These are phyloP conservation scores for Yamadazyma conglobata DNA, from an alignment of 1,139 yeast species.

Conservation along the genomic window DNA sequence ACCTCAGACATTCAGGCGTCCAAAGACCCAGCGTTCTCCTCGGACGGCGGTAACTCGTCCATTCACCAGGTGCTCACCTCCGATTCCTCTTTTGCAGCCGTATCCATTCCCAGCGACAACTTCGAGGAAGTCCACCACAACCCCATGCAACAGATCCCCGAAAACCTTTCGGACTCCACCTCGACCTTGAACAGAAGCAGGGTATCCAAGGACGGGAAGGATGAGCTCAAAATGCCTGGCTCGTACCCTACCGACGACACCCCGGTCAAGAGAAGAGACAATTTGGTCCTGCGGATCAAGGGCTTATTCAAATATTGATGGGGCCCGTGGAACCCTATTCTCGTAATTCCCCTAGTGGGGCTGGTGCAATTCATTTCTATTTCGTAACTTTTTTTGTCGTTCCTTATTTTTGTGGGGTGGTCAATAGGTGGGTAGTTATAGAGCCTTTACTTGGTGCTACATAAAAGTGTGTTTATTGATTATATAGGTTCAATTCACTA, in stretches of 20 bases:
- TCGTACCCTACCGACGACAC: slow-evolving; percentile 8
- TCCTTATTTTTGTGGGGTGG: too few species aligned
- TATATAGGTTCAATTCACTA: not conserved
- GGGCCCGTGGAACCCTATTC: not conserved
- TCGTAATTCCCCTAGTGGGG: too few species aligned
- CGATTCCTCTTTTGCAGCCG: slow-evolving; percentile 42
- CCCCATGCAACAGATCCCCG: slow-evolving; percentile 1
- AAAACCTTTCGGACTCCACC: slow-evolving; percentile 12
- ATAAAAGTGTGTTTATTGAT: too few species aligned
- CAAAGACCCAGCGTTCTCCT: too few species aligned
- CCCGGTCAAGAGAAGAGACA: slow-evolving; percentile 22
- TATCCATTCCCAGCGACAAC: slow-evolving; percentile 21
- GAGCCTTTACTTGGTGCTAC: too few species aligned
- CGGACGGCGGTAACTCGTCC: slow-evolving; percentile 2
- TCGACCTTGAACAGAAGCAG: slow-evolving; percentile 11
- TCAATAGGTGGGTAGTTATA: too few species aligned
- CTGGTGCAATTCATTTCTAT: too few species aligned
- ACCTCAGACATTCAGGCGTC: too few species aligned
- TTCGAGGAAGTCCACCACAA: slow-evolving; percentile 9
- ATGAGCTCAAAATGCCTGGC: slow-evolving; percentile 9
- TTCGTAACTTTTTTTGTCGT: too few species aligned
- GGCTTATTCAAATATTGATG: slow-evolving; percentile 28
- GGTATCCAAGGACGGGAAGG: slow-evolving; percentile 1
- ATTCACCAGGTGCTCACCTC: slow-evolving; percentile 29
- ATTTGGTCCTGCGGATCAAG: slow-evolving; percentile 31